These are phyloP conservation scores for Halenospora varia DNA, from an alignment of 495 filamentous ascomycete species.

Conservation along the genomic window DNA sequence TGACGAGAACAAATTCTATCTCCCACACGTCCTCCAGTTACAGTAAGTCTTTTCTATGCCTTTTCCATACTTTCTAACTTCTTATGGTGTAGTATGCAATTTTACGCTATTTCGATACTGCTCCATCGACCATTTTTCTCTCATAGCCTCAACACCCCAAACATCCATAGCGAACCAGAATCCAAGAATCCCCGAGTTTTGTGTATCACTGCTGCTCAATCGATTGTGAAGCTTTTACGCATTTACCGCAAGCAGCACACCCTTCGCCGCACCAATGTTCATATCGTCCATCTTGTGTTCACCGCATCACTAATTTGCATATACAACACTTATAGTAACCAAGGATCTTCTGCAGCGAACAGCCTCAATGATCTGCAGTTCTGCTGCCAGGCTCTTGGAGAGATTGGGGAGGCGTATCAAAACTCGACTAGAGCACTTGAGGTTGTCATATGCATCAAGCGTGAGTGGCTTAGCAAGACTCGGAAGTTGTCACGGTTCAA, in stretches of 20 bases:
- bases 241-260: not conserved
- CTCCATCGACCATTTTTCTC: too few relatives aligned
- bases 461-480: conserved; percentile 16
- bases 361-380: conserved; percentile 1
- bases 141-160: not conserved
- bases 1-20: too few relatives aligned
- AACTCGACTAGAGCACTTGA: conserved; percentile 20
- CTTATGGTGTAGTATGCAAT: too few relatives aligned
- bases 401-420: conserved; percentile 17
- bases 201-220: not conserved
- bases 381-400: conserved; percentile 19
- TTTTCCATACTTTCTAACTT: too few relatives aligned
- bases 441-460: conserved; percentile 14
- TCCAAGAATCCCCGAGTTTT: not conserved
- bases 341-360: not conserved
- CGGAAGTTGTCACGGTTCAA: not conserved
- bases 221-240: not conserved
- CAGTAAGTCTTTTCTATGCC: too few relatives aligned
- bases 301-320: conserved; percentile 4
- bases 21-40: too few relatives aligned
- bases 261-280: not conserved
- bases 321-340: not conserved
- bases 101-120: too few relatives aligned
- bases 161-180: not conserved
- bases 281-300: conserved; percentile 1